phyloP scores from a whole-genome alignment of 371 early-diverging fungal species.

The Circinella minor region DNA sequence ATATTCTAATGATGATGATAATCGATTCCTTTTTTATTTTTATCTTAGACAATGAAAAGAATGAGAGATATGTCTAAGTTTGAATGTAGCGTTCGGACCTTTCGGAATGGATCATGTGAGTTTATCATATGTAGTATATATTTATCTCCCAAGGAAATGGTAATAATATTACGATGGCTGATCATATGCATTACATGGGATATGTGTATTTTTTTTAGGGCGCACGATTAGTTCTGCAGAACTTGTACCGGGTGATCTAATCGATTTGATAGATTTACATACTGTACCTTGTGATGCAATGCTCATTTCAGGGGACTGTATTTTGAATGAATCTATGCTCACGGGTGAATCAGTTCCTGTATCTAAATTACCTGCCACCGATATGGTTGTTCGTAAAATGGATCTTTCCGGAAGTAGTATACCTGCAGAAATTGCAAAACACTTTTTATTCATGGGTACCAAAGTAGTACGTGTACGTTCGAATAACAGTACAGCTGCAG shows the following conservation, averaged over 20 bases:
- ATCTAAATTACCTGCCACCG: slow-evolving; percentile 80
- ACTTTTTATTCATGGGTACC: slow-evolving; percentile 92
- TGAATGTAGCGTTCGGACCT: slow-evolving; percentile 78
- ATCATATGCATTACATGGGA: too few relatives aligned
- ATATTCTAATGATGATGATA: too few relatives aligned
- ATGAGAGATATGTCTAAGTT: slow-evolving; percentile 90
- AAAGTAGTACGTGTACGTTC: slow-evolving; percentile 85
- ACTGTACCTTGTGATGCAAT: slow-evolving; percentile 95
- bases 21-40: neutral
- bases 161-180: too few relatives aligned
- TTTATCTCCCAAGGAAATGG: neutral
- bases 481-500: slow-evolving; percentile 52
- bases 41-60: slow-evolving; percentile 65
- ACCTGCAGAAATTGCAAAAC: slow-evolving; percentile 74
- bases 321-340: slow-evolving; percentile 98
- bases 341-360: slow-evolving; percentile 90
- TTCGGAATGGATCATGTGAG: slow-evolving; percentile 72
- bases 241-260: slow-evolving; percentile 95
- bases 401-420: slow-evolving; percentile 75
- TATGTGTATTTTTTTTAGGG: slow-evolving; percentile 33
- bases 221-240: slow-evolving; percentile 76
- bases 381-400: slow-evolving; percentile 69
- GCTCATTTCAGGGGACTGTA: slow-evolving; percentile 95
- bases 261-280: slow-evolving; percentile 76
- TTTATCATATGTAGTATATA: neutral